Evolutionary conservation across 768 basidiomycete genomes (phyloP).

Genomic region (Macrolepiota dolichaula): DNA sequence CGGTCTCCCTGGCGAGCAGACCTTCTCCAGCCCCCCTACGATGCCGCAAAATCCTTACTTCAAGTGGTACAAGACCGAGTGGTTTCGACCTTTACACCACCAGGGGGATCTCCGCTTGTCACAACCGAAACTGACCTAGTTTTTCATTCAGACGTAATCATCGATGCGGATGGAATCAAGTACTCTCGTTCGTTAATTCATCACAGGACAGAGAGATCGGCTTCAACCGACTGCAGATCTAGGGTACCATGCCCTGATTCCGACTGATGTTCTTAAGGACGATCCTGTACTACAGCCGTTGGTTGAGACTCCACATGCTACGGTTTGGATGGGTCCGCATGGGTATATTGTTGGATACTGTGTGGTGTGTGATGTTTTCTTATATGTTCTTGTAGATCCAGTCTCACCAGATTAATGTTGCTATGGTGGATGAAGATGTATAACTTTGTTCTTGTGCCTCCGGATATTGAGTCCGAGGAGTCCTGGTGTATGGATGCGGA

Average conservation of each 20-base stretch:
- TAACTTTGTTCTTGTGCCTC: conserved; percentile 39
- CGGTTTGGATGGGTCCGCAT: conserved; percentile 57
- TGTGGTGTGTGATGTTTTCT: conserved; percentile 22
- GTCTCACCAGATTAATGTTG: background rate
- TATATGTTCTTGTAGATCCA: background rate
- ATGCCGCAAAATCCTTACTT: conserved; percentile 32
- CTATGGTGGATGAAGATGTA: conserved; percentile 37
- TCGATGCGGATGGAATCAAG: conserved; percentile 50
- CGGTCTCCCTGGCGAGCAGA: conserved; percentile 43
- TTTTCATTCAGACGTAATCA: conserved; percentile 38
- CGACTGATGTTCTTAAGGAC: conserved; percentile 37
- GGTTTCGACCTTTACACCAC: conserved; percentile 24
- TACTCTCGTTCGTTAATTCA: conserved; percentile 43
- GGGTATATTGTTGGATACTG: conserved; percentile 35
- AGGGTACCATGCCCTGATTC: conserved; percentile 55
- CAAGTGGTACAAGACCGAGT: conserved; percentile 32
- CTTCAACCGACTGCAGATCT: conserved; percentile 59
- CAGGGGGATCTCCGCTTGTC: conserved; percentile 21
- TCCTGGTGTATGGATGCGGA: conserved; percentile 42
- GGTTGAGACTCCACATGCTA: conserved; percentile 50
- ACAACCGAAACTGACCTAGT: conserved; percentile 40
- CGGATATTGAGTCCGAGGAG: conserved; percentile 36
- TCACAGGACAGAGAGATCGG: conserved; percentile 43
- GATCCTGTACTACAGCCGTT: conserved; percentile 51
- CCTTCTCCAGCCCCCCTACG: conserved; percentile 35